phyloP scores from a whole-genome alignment of 2,329 filamentous ascomycete species.

The Aspergillus pseudotamarii region DNA sequence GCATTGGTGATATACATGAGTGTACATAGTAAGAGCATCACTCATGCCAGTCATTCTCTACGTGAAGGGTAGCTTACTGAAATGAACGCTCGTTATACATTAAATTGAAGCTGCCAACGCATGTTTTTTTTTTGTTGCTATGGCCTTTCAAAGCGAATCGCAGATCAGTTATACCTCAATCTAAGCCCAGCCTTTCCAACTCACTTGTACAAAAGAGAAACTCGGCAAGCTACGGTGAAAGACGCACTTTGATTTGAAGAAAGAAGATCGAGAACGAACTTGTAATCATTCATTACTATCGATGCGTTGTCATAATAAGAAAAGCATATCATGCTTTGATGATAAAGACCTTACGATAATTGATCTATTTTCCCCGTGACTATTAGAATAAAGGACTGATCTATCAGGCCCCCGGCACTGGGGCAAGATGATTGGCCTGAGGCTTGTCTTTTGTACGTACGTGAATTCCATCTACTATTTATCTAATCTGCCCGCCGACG shows the following conservation, averaged over 20 bases:
- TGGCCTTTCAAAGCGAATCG: background rate
- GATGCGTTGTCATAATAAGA: background rate
- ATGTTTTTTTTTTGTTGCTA: background rate
- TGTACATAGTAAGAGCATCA: background rate
- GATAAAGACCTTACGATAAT: background rate
- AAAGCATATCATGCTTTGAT: background rate
- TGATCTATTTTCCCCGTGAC: background rate
- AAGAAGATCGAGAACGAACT: background rate
- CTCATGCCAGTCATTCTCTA: background rate
- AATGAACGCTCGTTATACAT: background rate
- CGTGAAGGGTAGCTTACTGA: background rate
- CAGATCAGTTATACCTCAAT: too few relatives aligned
- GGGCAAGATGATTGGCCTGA: background rate
- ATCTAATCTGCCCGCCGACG: conserved; percentile 4
- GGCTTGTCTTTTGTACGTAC: background rate
- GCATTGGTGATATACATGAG: background rate
- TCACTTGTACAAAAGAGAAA: too few relatives aligned
- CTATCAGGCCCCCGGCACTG: background rate
- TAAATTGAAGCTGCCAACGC: background rate
- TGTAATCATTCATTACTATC: background rate
- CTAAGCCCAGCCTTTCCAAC: too few relatives aligned
- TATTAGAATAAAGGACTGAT: background rate
- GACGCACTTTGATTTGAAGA: background rate
- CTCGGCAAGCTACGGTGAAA: background rate
- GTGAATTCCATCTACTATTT: background rate